These are phyloP conservation scores for Kluyveromyces starmeri DNA, from an alignment of 805 yeast species.

Conservation along the genomic window DNA sequence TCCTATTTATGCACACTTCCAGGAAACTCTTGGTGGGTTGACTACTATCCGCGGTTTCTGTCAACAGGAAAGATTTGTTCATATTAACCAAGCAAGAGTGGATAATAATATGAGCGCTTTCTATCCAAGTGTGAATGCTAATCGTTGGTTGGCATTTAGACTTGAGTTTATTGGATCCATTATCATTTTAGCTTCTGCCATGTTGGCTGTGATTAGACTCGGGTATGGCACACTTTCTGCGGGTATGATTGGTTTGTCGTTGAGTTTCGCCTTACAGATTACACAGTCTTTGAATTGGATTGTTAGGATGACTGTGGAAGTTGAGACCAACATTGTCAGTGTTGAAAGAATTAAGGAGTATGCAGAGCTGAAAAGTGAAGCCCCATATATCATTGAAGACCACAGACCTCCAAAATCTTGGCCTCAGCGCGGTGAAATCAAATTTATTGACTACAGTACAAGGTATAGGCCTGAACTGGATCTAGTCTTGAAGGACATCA, in stretches of 20 bases:
- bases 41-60: slow-evolving; percentile 67
- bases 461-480: slow-evolving; percentile 78
- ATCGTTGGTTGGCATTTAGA: slow-evolving; percentile 96
- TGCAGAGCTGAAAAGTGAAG: slow-evolving; percentile 73
- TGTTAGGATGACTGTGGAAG: slow-evolving; percentile 97
- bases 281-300: slow-evolving; percentile 96
- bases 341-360: slow-evolving; percentile 93
- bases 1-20: slow-evolving; percentile 78
- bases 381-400: slow-evolving; percentile 57
- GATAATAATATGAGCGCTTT: slow-evolving; percentile 87
- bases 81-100: slow-evolving; percentile 57
- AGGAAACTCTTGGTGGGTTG: slow-evolving; percentile 70
- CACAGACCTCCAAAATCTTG: slow-evolving; percentile 61
- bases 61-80: slow-evolving; percentile 54
- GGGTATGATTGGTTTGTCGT: slow-evolving; percentile 89
- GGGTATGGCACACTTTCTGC: slow-evolving; percentile 65
- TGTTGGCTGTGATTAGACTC: slow-evolving; percentile 65
- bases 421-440: slow-evolving; percentile 66
- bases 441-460: slow-evolving; percentile 68
- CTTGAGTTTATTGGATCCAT: slow-evolving; percentile 85
- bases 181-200: slow-evolving; percentile 80
- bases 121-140: slow-evolving; percentile 86
- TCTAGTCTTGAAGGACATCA: slow-evolving; percentile 62
- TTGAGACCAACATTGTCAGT: slow-evolving; percentile 93
- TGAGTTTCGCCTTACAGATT: slow-evolving; percentile 85